phyloP scores from a whole-genome alignment of 306 rosid species.

The Abrus precatorius region DNA sequence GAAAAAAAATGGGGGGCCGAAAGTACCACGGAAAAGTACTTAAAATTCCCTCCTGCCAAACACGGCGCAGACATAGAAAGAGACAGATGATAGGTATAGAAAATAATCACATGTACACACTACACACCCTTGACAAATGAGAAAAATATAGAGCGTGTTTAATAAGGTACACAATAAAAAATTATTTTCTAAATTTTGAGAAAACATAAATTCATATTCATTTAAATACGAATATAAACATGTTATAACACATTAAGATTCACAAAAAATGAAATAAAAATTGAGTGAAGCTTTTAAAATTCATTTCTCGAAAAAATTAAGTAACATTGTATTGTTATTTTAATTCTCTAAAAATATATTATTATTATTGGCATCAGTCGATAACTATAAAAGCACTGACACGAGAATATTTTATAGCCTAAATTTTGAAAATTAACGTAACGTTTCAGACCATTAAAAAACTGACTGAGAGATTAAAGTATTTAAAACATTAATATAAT shows the following conservation, averaged over 20 bases:
- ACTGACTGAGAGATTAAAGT: not conserved
- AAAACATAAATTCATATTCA: too few relatives aligned
- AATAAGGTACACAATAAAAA: constrained; percentile 6
- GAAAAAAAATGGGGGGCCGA: constrained; percentile 26
- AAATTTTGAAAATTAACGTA: not conserved
- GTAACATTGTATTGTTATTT: not conserved
- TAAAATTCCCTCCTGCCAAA: constrained; percentile 40
- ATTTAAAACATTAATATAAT: not conserved
- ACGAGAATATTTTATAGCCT: not conserved
- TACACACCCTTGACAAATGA: not conserved
- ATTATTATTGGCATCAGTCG: too few relatives aligned
- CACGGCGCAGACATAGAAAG: constrained; percentile 45
- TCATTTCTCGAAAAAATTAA: not conserved
- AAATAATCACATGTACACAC: not conserved
- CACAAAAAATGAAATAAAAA: not conserved
- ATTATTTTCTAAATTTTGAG: too few relatives aligned
- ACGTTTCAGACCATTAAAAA: not conserved
- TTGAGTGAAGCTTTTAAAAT: not conserved
- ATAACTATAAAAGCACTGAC: not conserved
- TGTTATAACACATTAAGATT: constrained; percentile 52
- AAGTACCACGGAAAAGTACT: constrained; percentile 83
- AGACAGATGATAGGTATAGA: constrained; percentile 34
- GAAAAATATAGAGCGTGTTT: constrained; percentile 7
- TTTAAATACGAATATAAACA: too few relatives aligned
- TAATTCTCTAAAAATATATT: not conserved